phyloP scores from a whole-genome alignment of 805 yeast genomes.

The Jamesozyma lodderae region DNA sequence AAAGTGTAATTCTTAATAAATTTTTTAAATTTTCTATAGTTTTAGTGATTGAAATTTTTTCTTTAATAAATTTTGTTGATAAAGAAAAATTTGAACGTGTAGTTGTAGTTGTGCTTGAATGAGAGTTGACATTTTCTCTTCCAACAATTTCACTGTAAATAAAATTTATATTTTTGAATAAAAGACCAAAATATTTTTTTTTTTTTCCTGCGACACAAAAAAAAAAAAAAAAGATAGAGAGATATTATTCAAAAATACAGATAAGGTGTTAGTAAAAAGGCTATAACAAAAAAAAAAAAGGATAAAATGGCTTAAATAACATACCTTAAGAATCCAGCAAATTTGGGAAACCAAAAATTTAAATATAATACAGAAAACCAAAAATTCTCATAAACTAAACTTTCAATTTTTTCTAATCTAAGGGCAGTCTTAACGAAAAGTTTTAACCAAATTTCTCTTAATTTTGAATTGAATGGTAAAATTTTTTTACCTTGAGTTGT shows the following conservation, averaged over 20 bases:
- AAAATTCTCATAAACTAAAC: slow-evolving; percentile 14
- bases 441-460: slow-evolving; percentile 8
- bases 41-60: neutral
- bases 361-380: slow-evolving; percentile 18
- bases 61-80: neutral
- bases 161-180: neutral
- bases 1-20: slow-evolving; percentile 1
- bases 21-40: slow-evolving; percentile 1
- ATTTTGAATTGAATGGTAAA: slow-evolving; percentile 2
- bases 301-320: slow-evolving; percentile 4
- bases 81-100: too few species aligned
- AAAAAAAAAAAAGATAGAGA: neutral
- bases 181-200: neutral
- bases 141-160: neutral
- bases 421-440: slow-evolving; percentile 6
- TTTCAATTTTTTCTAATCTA: slow-evolving; percentile 12
- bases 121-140: neutral
- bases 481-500: neutral
- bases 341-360: slow-evolving; percentile 19
- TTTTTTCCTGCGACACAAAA: neutral
- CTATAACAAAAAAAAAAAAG: neutral
- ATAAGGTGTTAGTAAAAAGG: neutral
- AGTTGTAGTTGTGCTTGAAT: neutral
- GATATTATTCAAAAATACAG: too few species aligned
- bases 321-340: slow-evolving; percentile 17